Evolutionary conservation across 345 rosid genomes (phyloP).

Genomic region (Corchorus olitorius): DNA sequence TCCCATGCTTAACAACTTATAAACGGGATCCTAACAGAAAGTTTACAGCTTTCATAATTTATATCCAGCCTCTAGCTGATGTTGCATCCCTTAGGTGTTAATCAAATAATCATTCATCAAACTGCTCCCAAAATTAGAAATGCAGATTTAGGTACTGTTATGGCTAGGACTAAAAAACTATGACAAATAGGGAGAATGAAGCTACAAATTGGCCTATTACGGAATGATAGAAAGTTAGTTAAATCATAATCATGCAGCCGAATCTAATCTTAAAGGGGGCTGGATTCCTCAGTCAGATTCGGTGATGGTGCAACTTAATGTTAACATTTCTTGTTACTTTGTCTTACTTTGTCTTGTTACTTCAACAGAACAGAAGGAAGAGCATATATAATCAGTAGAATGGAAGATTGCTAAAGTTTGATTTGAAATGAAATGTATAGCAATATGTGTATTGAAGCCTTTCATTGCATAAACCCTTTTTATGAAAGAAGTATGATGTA

Average conservation of each 20-base stretch:
- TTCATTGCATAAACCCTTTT: not conserved
- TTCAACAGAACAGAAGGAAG: not conserved
- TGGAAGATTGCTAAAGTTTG: not conserved
- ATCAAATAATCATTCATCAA: not conserved
- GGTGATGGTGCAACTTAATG: not conserved
- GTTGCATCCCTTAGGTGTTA: not conserved
- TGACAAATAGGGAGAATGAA: not conserved
- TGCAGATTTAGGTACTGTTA: not conserved
- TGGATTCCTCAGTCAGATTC: not conserved
- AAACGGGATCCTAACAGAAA: not conserved
- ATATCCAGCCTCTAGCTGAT: not conserved
- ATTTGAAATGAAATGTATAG: not conserved
- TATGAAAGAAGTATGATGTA: not conserved
- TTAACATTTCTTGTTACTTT: constrained; percentile 1
- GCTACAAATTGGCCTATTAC: not conserved
- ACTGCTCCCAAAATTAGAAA: not conserved
- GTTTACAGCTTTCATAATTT: not conserved
- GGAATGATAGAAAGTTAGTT: not conserved
- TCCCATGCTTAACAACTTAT: not conserved
- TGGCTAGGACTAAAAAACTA: not conserved
- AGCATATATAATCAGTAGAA: not conserved
- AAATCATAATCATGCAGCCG: not conserved
- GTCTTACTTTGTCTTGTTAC: no score
- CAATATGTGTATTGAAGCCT: not conserved
- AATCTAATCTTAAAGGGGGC: constrained; percentile 1